Conservation (phyloP, 768 basidiomycete genomes). For the Agrocybe chaxingu region DNA sequence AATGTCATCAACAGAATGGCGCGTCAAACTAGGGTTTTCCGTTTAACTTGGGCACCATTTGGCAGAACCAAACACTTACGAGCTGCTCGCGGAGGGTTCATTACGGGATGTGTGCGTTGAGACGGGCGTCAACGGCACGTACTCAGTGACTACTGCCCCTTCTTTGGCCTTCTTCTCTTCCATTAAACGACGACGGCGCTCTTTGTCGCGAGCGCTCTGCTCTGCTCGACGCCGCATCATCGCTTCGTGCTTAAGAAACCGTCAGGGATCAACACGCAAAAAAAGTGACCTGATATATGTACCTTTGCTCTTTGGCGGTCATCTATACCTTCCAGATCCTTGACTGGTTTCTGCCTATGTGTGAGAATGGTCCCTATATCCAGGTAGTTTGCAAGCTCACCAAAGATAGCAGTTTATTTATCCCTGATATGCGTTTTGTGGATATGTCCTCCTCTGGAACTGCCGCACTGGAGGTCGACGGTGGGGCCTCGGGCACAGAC, state of each 20-base stretch:
- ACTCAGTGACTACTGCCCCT: conserved; percentile 1
- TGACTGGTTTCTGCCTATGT: conserved; percentile 1
- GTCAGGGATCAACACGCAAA: neutral
- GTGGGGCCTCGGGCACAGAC: too few species aligned
- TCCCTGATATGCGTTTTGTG: neutral
- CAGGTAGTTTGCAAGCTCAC: neutral
- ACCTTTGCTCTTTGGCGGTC: conserved; percentile 9
- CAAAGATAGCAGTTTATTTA: neutral
- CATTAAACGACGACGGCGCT: conserved; percentile 21
- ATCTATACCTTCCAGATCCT: conserved; percentile 10
- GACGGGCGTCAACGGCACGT: conserved; percentile 16
- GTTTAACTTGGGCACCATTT: too few species aligned
- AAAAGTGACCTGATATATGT: neutral
- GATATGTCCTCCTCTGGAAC: neutral
- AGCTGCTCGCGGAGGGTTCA: too few species aligned
- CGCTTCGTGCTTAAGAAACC: conserved; percentile 16
- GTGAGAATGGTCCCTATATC: too few species aligned
- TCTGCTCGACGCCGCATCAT: conserved; percentile 27
- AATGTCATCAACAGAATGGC: neutral
- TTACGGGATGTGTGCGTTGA: conserved; percentile 8
- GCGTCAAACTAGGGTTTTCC: neutral
- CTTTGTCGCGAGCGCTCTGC: conserved; percentile 36
- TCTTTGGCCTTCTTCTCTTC: conserved; percentile 21
- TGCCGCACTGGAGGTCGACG: too few species aligned
- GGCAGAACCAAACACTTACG: too few species aligned